These are phyloP conservation scores for Delitschia confertaspora DNA, from an alignment of 495 filamentous ascomycete species.

Conservation along the genomic window DNA sequence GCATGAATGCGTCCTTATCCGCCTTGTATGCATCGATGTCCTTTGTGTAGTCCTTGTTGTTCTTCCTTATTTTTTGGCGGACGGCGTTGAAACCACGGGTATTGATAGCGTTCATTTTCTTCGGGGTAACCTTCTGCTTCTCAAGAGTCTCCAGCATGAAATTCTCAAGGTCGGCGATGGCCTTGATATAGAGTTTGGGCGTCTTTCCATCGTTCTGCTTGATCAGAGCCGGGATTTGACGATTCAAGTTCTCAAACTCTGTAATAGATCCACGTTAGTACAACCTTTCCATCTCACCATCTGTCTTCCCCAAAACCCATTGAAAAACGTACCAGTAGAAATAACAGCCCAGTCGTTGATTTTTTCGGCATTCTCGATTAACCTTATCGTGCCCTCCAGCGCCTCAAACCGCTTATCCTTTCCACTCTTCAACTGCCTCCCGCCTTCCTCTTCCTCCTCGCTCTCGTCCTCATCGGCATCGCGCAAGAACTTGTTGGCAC, in stretches of 20 bases:
- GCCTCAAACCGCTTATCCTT: constrained; percentile 96
- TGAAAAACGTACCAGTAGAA: constrained; percentile 62
- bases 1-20: constrained; percentile 79
- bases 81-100: constrained; percentile 90
- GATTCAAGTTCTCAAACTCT: constrained; percentile 98
- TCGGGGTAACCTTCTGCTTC: constrained; percentile 90
- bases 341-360: constrained; percentile 96
- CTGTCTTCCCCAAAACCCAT: not conserved
- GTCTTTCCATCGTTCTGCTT: constrained; percentile 55
- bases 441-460: constrained; percentile 71
- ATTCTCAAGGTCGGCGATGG: constrained; percentile 89
- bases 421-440: constrained; percentile 83
- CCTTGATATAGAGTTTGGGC: constrained; percentile 87
- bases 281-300: not conserved
- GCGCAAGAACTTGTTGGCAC: constrained; percentile 71
- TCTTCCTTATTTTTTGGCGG: constrained; percentile 95
- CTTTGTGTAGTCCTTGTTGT: constrained; percentile 85
- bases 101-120: constrained; percentile 98
- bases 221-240: constrained; percentile 70
- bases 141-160: constrained; percentile 85
- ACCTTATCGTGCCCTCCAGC: constrained; percentile 75
- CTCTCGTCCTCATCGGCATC: constrained; percentile 52
- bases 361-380: constrained; percentile 93
- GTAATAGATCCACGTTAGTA: constrained; percentile 12
- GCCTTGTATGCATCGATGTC: constrained; percentile 83